These are phyloP conservation scores for Gynostemma pentaphyllum DNA, from an alignment of 306 rosid species.

Conservation along the genomic window DNA sequence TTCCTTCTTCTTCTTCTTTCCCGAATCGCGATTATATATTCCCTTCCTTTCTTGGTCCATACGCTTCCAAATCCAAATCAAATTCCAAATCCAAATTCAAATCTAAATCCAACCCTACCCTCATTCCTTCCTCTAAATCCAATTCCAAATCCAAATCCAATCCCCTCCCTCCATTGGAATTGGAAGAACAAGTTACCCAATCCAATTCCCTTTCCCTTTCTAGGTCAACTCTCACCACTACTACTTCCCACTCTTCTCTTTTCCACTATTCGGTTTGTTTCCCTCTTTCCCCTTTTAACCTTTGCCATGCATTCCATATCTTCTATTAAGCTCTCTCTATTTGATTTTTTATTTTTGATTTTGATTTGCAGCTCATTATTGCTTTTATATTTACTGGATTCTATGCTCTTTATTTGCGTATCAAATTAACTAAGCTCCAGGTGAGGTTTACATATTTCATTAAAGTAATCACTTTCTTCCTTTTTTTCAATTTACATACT, in stretches of 20 bases:
- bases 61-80: conserved; percentile 30
- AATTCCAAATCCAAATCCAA: no score
- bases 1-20: not conserved
- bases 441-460: conserved; percentile 51
- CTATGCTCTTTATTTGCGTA: conserved; percentile 37
- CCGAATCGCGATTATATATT: conserved; percentile 51
- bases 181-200: no score
- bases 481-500: not conserved
- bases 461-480: not conserved
- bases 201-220: no score
- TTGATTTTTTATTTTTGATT: no score
- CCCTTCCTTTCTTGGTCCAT: conserved; percentile 63
- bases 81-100: conserved; percentile 14
- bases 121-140: not conserved
- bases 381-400: conserved; percentile 39
- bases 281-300: no score
- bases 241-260: no score
- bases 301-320: no score
- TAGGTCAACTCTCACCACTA: no score
- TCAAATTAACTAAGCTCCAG: conserved; percentile 48
- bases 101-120: not conserved
- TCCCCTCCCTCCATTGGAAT: no score
- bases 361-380: conserved; percentile 55
- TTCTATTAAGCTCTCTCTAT: no score
- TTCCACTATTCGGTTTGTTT: no score